Conservation (phyloP, 1,284 basidiomycete species). For the Ceratobasidium sp. region DNA sequence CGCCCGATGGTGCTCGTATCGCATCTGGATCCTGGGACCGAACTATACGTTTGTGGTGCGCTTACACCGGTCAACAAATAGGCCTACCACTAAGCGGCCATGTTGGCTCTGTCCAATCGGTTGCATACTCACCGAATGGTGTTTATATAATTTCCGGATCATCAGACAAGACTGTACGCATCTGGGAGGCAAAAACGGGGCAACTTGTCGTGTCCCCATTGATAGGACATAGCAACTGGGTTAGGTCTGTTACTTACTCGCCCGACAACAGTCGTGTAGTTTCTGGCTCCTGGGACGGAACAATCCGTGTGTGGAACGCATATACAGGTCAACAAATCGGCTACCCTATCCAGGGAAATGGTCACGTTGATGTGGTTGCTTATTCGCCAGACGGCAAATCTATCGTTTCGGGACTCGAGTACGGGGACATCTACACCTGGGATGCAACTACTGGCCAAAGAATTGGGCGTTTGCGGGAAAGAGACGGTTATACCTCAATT, state of each 20-base stretch:
- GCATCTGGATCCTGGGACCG: background rate
- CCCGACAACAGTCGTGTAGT: slow-evolving; percentile 22
- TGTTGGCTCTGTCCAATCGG: background rate
- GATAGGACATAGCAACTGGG: background rate
- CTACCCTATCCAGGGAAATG: background rate
- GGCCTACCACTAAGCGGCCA: background rate
- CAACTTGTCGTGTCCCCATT: background rate
- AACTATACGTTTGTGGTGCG: slow-evolving; percentile 31
- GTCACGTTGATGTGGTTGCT: background rate
- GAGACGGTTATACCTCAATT: background rate
- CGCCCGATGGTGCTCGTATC: slow-evolving; percentile 16
- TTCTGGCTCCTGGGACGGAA: slow-evolving; percentile 29
- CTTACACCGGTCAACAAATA: background rate
- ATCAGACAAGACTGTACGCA: background rate
- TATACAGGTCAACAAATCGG: background rate
- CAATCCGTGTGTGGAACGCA: slow-evolving; percentile 17
- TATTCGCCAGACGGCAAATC: slow-evolving; percentile 22
- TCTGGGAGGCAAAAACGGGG: background rate
- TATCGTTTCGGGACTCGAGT: background rate
- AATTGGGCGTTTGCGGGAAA: background rate
- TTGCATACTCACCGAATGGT: slow-evolving; percentile 18
- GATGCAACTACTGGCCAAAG: background rate
- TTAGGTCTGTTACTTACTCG: slow-evolving; percentile 25
- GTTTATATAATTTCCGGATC: background rate
- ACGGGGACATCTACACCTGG: background rate